Evolutionary conservation across 805 yeast species (phyloP), one percentile per base, ranked within the genome.

Genomic region (Komagataella pastoris): DNA sequence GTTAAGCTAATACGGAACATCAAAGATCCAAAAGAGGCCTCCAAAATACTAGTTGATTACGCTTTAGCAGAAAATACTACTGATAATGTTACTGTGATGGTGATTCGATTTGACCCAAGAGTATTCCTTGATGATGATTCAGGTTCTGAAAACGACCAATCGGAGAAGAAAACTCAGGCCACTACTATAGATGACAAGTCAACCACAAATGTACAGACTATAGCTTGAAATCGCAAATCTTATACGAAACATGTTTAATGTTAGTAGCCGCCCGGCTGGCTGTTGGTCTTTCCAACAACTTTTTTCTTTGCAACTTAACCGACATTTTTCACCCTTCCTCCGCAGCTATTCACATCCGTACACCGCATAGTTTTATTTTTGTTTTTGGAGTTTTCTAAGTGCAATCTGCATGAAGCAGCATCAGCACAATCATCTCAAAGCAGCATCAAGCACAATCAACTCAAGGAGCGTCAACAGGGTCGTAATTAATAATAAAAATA

Each of bases 51-150:
- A 53, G 85, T 89, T 52, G 75, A 78, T 52, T 73, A 76, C 57
- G 98, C 99, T 0, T 72, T 91, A 64, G 79, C 80, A 50, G 76
- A 81, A 56, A 79, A 85, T 46, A 85, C 96, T 19, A 85, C 96
- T 2, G 99, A 91, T 65, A 91, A 91, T 63, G 79, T 91, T 45
- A 91, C 99, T 0, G 95, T 85, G 17, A 88, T 91, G 97, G 90
- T 93, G 17, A 83, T 90, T 3, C 66, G 72, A 52, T 70, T 82
- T 51, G 80, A 79, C 56, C 60, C 66, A 8, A 56, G 65, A 7
- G 74, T 77, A 3, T 75, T 76, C 52, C 52, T 49, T 21, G 45
- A 10, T 30, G 40, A 30, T 4, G 14, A 14, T 30, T 30, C 40
- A 10, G 40, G 40, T 2, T 30, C 40, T 30, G 40, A 30, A 30